These are phyloP conservation scores for Picea sitchensis DNA, from an alignment of 75 land plant genomes.

Conservation along the genomic window DNA sequence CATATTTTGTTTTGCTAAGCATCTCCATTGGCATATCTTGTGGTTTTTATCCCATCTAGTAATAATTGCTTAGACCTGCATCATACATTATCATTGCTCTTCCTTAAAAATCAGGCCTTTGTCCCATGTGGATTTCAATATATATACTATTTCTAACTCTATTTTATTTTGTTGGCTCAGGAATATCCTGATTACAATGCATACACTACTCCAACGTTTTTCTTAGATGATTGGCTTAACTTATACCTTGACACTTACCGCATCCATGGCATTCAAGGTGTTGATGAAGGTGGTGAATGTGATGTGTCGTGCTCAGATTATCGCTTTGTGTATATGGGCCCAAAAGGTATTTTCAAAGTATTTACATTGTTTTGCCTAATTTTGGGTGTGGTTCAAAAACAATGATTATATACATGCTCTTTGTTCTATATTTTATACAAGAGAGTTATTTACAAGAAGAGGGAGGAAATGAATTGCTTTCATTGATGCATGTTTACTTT, in stretches of 20 bases:
- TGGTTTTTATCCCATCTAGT: background rate
- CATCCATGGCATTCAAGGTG: constrained; percentile 32
- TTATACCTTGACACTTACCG: constrained; percentile 55
- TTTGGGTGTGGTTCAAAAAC: background rate
- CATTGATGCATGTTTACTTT: too few species aligned
- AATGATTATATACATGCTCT: background rate
- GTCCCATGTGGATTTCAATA: background rate
- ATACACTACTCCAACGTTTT: constrained; percentile 64
- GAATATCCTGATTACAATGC: constrained; percentile 74
- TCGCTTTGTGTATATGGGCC: constrained; percentile 93
- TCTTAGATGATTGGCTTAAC: constrained; percentile 86
- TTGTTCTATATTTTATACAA: background rate
- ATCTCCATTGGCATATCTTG: background rate
- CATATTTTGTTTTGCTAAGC: background rate
- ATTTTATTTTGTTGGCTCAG: constrained; percentile 25
- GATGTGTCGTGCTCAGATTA: constrained; percentile 71
- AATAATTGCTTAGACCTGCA: background rate
- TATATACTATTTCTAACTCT: background rate
- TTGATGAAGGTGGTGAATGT: constrained; percentile 19
- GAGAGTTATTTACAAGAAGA: background rate
- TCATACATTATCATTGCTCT: background rate
- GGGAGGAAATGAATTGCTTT: background rate
- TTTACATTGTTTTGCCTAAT: background rate
- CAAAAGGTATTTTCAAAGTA: constrained; percentile 56
- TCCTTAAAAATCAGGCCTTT: background rate